These are phyloP conservation scores for Pleurotus sapidus DNA, from an alignment of 768 basidiomycete species.

Conservation along the genomic window DNA sequence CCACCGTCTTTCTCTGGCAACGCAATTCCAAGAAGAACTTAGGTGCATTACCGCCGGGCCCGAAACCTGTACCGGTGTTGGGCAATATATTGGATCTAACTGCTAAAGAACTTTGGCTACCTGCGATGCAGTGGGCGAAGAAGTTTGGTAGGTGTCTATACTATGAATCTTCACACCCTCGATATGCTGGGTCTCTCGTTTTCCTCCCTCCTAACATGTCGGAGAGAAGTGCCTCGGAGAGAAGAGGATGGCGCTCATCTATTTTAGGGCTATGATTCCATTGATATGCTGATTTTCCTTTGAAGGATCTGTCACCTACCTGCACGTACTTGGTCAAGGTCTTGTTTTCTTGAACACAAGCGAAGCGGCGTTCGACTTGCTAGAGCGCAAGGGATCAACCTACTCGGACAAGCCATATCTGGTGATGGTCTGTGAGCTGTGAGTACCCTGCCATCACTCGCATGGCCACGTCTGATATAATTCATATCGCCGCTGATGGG, in stretches of 20 bases:
- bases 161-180: background rate
- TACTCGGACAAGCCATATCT: constrained; percentile 74
- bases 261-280: constrained; percentile 4
- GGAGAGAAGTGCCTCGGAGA: background rate
- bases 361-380: constrained; percentile 56
- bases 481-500: background rate
- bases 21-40: constrained; percentile 39
- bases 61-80: constrained; percentile 59
- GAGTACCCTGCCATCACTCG: constrained; percentile 22
- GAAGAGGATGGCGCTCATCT: background rate
- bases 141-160: constrained; percentile 48
- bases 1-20: constrained; percentile 37
- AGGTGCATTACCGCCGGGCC: constrained; percentile 60
- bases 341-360: constrained; percentile 67
- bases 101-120: constrained; percentile 61
- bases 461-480: too few relatives aligned
- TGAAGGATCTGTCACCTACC: constrained; percentile 60
- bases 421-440: constrained; percentile 72
- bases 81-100: constrained; percentile 65
- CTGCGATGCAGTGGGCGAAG: constrained; percentile 58
- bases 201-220: background rate
- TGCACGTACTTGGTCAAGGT: constrained; percentile 63
- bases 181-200: too few relatives aligned
- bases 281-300: constrained; percentile 8
- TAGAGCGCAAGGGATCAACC: constrained; percentile 68